Percentiles rank a stretch among this genome's conserved stretches.
These are phyloP conservation scores for Neoboletus subvelutipes DNA, from an alignment of 768 basidiomycete genomes.

Conservation along the genomic window DNA sequence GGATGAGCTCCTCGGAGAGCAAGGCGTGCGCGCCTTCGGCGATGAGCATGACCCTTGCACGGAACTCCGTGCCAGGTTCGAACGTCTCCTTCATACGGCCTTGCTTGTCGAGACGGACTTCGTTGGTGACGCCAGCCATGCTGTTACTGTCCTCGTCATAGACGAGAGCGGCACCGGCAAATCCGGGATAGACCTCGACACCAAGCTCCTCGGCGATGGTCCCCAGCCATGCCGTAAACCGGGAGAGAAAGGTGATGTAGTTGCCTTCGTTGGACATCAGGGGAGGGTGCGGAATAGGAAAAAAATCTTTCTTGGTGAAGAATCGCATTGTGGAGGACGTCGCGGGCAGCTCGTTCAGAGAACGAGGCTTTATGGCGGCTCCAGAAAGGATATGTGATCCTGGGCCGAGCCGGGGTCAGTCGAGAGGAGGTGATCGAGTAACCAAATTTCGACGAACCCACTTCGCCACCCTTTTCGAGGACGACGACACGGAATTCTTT, in stretches of 20 bases:
- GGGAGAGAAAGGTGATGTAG: constrained; percentile 87
- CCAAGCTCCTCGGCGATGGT: constrained; percentile 81
- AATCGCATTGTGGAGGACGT: constrained; percentile 82
- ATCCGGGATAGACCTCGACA: constrained; percentile 96
- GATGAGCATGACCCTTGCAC: constrained; percentile 85
- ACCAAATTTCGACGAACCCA: constrained; percentile 55
- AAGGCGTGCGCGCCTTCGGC: constrained; percentile 96
- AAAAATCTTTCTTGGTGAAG: constrained; percentile 62
- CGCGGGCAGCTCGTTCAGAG: constrained; percentile 85
- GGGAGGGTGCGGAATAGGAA: constrained; percentile 93
- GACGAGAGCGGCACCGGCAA: constrained; percentile 85
- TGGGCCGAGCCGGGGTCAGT: constrained; percentile 27
- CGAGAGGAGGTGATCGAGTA: neutral
- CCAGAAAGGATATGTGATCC: constrained; percentile 95
- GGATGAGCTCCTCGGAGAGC: constrained; percentile 76
- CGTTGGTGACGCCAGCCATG: constrained; percentile 83
- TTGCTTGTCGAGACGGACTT: constrained; percentile 84
- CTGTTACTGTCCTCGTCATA: constrained; percentile 51
- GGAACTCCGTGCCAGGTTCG: constrained; percentile 96
- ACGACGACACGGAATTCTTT: constrained; percentile 88
- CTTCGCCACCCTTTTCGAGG: constrained; percentile 91
- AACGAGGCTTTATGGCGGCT: constrained; percentile 90
- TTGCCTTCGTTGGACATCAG: constrained; percentile 97
- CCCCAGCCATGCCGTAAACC: constrained; percentile 87
- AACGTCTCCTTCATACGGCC: constrained; percentile 80